Conservation (phyloP, 225 moss, liverwort and hornwort genomes). For the Marchantia polymorpha region DNA sequence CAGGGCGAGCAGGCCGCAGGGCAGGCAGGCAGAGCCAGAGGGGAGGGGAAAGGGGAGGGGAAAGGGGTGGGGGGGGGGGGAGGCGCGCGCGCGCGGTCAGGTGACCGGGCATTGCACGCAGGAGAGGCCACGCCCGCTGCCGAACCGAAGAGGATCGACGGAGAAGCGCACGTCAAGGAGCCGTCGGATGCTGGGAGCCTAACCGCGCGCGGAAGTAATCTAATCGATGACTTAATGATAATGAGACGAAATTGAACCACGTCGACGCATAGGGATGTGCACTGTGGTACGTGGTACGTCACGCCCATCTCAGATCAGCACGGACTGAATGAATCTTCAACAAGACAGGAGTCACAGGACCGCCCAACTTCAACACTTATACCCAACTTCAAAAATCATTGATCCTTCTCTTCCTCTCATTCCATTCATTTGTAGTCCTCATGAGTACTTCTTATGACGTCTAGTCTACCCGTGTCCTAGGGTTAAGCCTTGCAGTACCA, state of each 20-base stretch:
- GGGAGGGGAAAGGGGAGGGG: no score
- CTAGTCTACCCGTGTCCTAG: neutral
- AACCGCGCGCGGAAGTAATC: neutral
- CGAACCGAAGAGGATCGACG: neutral
- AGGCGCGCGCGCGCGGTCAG: no score
- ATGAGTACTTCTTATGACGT: neutral
- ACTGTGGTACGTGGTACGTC: neutral
- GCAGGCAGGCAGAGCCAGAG: no score
- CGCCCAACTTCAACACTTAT: neutral
- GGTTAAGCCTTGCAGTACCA: neutral
- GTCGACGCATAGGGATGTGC: conserved; percentile 7
- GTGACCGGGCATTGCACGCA: no score
- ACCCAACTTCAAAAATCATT: neutral
- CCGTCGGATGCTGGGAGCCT: neutral
- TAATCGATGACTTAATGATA: neutral
- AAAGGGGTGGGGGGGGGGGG: no score
- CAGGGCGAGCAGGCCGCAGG: neutral
- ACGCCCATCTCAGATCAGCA: neutral
- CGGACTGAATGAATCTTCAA: conserved; percentile 1
- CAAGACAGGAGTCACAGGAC: neutral
- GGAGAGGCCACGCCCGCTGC: neutral
- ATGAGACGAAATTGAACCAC: conserved; percentile 1
- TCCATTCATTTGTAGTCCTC: neutral
- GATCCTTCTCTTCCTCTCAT: neutral
- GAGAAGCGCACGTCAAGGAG: neutral